These are phyloP conservation scores for Xanthoceras sorbifolium DNA, from an alignment of 345 rosid genomes.

Conservation along the genomic window DNA sequence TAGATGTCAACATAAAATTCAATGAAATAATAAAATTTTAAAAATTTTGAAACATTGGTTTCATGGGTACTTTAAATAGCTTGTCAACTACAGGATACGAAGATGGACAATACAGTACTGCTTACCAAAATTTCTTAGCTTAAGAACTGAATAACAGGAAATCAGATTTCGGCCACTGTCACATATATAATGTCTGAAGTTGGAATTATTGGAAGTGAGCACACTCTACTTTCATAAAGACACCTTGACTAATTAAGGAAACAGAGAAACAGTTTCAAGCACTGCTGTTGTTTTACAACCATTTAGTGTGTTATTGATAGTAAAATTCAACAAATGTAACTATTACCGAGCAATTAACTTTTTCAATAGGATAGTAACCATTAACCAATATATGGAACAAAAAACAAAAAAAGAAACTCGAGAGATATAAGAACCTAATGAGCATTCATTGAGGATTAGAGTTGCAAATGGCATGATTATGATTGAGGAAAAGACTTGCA, in stretches of 20 bases:
- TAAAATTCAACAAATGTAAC: too few species aligned
- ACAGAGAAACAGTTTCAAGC: not conserved
- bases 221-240: not conserved
- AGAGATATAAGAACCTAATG: not conserved
- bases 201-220: not conserved
- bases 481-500: not conserved
- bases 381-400: too few species aligned
- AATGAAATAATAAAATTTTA: too few species aligned
- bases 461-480: not conserved
- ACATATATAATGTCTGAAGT: too few species aligned
- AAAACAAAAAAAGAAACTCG: not conserved
- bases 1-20: not conserved
- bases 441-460: not conserved
- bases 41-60: not conserved
- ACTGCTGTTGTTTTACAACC: too few species aligned
- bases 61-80: not conserved
- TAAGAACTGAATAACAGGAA: not conserved
- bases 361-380: too few species aligned
- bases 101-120: not conserved
- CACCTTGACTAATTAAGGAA: not conserved
- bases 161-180: not conserved
- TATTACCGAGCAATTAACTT: too few species aligned
- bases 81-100: not conserved
- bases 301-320: too few species aligned
- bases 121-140: not conserved